Conservation (phyloP, 768 basidiomycete genomes). For the Rhodosporidiobolus odoratus region DNA sequence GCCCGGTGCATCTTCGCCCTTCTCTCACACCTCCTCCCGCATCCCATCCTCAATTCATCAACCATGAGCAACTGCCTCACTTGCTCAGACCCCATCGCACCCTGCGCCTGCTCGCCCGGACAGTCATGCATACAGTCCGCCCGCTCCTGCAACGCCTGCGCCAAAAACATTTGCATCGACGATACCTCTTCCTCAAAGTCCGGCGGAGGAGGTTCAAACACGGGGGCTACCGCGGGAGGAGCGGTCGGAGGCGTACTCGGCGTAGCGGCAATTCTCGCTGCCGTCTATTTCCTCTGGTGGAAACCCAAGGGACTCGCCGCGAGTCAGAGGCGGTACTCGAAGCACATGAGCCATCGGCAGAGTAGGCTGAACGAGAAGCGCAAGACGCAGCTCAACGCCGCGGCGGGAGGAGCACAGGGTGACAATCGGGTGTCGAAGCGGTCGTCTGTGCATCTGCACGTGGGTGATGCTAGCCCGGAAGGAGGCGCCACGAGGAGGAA, state of each 20-base stretch:
- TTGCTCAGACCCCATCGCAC: constrained; percentile 28
- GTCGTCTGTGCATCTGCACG: constrained; percentile 28
- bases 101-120: constrained; percentile 31
- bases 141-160: constrained; percentile 33
- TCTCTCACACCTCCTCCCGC: background rate
- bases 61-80: constrained; percentile 16
- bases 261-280: constrained; percentile 27
- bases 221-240: constrained; percentile 37
- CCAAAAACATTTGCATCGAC: constrained; percentile 36
- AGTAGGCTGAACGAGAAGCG: constrained; percentile 18
- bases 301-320: constrained; percentile 27
- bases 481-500: constrained; percentile 6
- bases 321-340: constrained; percentile 28
- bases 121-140: constrained; percentile 32
- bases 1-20: background rate
- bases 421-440: constrained; percentile 19
- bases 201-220: background rate
- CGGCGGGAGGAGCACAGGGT: background rate
- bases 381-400: background rate
- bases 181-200: background rate
- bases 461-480: constrained; percentile 1
- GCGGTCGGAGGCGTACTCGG: constrained; percentile 40
- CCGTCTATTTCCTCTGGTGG: constrained; percentile 43
- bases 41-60: background rate
- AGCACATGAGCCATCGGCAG: constrained; percentile 26